phyloP scores from a whole-genome alignment of 805 yeast genomes.

The Pichia scutulata region DNA sequence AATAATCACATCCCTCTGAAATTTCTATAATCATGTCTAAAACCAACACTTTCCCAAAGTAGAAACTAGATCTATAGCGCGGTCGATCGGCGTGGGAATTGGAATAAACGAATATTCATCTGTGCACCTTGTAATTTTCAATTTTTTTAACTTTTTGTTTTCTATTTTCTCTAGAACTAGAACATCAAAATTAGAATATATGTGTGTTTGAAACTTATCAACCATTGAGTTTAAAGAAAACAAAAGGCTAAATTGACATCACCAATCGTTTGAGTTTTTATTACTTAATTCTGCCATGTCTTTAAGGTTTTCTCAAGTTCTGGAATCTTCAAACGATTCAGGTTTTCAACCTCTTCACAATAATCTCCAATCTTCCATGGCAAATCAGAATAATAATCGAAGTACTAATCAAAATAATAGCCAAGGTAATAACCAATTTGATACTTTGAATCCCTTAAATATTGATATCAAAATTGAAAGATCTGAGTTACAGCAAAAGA shows the following conservation, averaged over 20 bases:
- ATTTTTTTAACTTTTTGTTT: neutral
- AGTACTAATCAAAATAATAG: neutral
- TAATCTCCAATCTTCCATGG: neutral
- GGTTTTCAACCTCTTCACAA: neutral
- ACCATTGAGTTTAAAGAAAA: neutral
- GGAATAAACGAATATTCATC: neutral
- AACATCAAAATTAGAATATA: neutral
- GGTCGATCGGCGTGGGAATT: neutral
- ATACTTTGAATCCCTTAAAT: neutral
- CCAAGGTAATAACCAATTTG: too few species aligned
- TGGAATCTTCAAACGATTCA: conserved; percentile 15
- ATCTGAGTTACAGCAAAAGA: conserved; percentile 22
- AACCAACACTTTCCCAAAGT: neutral
- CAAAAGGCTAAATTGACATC: neutral
- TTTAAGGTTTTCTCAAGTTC: conserved; percentile 23
- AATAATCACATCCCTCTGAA: neutral
- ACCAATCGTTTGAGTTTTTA: neutral
- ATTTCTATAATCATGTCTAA: neutral
- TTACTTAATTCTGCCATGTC: conserved; percentile 15
- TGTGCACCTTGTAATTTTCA: neutral
- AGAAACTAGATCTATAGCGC: neutral
- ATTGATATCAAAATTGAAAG: conserved; percentile 16
- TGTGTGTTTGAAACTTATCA: neutral
- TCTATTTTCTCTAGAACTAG: neutral
- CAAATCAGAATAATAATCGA: neutral